These are phyloP conservation scores for Metschnikowia corniflorae DNA, from an alignment of 805 yeast genomes.

Conservation along the genomic window DNA sequence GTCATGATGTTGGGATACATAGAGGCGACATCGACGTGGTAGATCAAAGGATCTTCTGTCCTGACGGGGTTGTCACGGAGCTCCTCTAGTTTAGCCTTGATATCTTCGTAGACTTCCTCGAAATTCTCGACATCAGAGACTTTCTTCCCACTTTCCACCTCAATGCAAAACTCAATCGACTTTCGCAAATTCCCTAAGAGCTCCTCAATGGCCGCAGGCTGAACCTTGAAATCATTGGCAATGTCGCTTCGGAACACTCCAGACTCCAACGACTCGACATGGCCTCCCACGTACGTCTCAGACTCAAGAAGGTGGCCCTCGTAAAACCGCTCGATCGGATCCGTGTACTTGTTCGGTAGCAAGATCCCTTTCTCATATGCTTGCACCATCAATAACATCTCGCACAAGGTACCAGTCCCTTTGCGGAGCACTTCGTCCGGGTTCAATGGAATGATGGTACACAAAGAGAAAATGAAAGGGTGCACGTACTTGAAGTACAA, in stretches of 20 bases:
- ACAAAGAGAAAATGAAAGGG: constrained; percentile 92
- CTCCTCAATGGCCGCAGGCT: constrained; percentile 79
- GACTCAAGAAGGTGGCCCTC: constrained; percentile 92
- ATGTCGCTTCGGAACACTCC: constrained; percentile 95
- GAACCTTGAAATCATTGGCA: constrained; percentile 68
- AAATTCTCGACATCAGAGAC: constrained; percentile 78
- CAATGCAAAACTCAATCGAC: constrained; percentile 78
- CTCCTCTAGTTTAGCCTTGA: constrained; percentile 52
- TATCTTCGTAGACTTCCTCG: constrained; percentile 64
- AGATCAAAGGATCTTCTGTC: constrained; percentile 77
- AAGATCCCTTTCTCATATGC: constrained; percentile 77
- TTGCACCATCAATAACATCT: constrained; percentile 94
- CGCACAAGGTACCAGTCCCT: constrained; percentile 98
- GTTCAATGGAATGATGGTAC: constrained; percentile 91
- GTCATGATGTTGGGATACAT: constrained; percentile 99
- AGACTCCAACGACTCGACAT: constrained; percentile 95
- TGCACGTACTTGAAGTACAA: constrained; percentile 94
- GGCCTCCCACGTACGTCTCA: constrained; percentile 98
- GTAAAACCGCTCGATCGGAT: constrained; percentile 91
- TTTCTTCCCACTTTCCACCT: constrained; percentile 70
- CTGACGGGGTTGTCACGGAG: constrained; percentile 62
- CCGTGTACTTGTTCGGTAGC: constrained; percentile 90
- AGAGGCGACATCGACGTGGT: constrained; percentile 98
- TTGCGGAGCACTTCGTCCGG: constrained; percentile 95
- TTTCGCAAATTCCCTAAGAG: constrained; percentile 66